phyloP scores from a whole-genome alignment of 139 green algal species.

The Spirogloea muscicola region DNA sequence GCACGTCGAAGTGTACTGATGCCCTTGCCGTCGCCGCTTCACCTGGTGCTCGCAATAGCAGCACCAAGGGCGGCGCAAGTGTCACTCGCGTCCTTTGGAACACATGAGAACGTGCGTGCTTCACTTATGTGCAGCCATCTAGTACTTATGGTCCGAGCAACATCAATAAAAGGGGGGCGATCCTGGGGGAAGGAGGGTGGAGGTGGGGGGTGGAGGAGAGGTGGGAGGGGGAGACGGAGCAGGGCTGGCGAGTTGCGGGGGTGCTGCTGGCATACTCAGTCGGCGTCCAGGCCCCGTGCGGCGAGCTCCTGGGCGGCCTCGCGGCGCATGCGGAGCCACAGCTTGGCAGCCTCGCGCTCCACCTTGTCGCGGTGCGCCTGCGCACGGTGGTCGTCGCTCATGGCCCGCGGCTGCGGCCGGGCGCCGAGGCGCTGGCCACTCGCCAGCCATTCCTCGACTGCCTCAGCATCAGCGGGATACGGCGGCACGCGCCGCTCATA shows the following conservation, averaged over 20 bases:
- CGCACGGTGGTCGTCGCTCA: neutral
- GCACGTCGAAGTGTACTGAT: conserved; percentile 97
- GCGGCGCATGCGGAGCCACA: conserved; percentile 10
- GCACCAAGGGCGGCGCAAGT: too few relatives aligned
- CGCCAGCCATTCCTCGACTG: neutral
- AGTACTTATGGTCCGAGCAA: too few relatives aligned
- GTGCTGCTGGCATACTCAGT: too few relatives aligned
- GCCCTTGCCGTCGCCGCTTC: too few relatives aligned
- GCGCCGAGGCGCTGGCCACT: neutral
- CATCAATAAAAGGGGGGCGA: too few relatives aligned
- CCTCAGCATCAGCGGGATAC: neutral
- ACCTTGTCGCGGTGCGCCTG: neutral
- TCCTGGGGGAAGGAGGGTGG: too few relatives aligned
- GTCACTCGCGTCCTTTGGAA: too few relatives aligned
- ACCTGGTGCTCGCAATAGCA: too few relatives aligned
- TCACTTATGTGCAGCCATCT: too few relatives aligned
- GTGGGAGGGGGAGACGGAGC: conserved; percentile 1
- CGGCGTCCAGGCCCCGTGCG: neutral
- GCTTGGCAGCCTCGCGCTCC: conserved; percentile 13
- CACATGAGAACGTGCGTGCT: too few relatives aligned
- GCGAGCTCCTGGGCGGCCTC: conserved; percentile 7
- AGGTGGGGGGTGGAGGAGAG: conserved; percentile 9
- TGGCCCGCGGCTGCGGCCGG: neutral
- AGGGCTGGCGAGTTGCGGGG: too few relatives aligned
- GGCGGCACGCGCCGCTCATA: neutral